phyloP scores from a whole-genome alignment of 139 green algal species.

The Ostreobium quekettii region DNA sequence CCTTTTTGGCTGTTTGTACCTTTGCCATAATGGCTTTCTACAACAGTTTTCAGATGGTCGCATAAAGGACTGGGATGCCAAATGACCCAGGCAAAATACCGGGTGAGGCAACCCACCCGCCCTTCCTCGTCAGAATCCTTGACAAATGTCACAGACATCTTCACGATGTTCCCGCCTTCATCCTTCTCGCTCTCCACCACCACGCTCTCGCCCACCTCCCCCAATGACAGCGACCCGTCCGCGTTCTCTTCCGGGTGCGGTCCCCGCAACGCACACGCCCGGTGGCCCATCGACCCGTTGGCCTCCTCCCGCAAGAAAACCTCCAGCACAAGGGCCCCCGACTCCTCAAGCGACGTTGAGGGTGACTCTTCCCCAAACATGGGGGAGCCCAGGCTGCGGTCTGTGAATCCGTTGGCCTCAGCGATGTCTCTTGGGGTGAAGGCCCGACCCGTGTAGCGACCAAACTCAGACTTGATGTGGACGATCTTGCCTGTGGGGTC shows the following conservation, averaged over 20 bases:
- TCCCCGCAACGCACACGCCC: background rate
- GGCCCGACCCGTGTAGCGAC: constrained; percentile 38
- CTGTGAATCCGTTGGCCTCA: constrained; percentile 24
- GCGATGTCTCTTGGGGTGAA: constrained; percentile 51
- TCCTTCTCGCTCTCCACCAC: background rate
- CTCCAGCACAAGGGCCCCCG: constrained; percentile 51
- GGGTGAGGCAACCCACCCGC: no score
- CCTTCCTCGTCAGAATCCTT: background rate
- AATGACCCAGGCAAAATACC: no score
- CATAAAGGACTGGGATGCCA: no score
- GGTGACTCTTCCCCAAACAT: background rate
- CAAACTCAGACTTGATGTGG: constrained; percentile 42
- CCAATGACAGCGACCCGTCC: background rate
- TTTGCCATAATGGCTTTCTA: no score
- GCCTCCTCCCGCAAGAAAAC: constrained; percentile 41
- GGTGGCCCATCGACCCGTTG: constrained; percentile 3
- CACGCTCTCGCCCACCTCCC: background rate
- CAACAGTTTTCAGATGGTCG: no score
- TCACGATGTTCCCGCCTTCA: background rate
- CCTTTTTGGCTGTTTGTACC: no score
- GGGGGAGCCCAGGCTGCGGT: constrained; percentile 6
- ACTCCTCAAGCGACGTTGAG: background rate
- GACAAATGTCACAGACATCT: background rate
- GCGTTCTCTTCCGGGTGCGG: background rate
- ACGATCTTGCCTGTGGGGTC: constrained; percentile 69